A percentile compares a stretch with the other conserved stretches of the same genome.
Conservation (phyloP, 495 filamentous ascomycete genomes). For the Patellaria atrata region DNA sequence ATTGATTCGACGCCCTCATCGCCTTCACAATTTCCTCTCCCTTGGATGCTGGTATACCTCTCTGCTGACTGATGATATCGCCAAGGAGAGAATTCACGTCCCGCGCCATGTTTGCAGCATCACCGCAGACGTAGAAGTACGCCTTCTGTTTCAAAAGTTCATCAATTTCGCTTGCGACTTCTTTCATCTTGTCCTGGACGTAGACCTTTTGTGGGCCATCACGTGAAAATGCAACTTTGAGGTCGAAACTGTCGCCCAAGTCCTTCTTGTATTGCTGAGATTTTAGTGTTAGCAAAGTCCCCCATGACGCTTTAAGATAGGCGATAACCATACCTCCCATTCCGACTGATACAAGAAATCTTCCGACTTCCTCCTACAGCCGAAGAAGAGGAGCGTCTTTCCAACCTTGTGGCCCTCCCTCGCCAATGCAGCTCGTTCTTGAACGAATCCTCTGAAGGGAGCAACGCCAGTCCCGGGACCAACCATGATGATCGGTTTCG, state of each 20-base stretch:
- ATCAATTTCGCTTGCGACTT: slow-evolving; percentile 72
- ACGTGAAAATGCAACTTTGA: slow-evolving; percentile 88
- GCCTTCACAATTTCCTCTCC: slow-evolving; percentile 92
- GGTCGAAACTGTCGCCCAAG: slow-evolving; percentile 72
- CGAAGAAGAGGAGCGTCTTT: slow-evolving; percentile 84
- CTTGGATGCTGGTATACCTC: slow-evolving; percentile 66
- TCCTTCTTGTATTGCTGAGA: slow-evolving; percentile 63
- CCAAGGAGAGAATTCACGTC: slow-evolving; percentile 80
- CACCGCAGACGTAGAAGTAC: slow-evolving; percentile 97
- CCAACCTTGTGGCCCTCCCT: slow-evolving; percentile 74
- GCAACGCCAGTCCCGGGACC: slow-evolving; percentile 95
- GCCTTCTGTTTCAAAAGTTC: slow-evolving; percentile 76
- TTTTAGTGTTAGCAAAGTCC: slow-evolving; percentile 10
- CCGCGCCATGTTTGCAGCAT: slow-evolving; percentile 95
- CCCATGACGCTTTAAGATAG: neutral
- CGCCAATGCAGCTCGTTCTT: slow-evolving; percentile 75
- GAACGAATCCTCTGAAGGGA: slow-evolving; percentile 88
- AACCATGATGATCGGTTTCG: slow-evolving; percentile 88
- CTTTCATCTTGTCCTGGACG: slow-evolving; percentile 83
- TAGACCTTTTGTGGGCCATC: slow-evolving; percentile 81
- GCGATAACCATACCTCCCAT: slow-evolving; percentile 64
- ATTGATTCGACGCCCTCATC: slow-evolving; percentile 84
- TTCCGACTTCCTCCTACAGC: slow-evolving; percentile 69
- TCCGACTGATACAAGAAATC: slow-evolving; percentile 89
- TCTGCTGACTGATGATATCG: slow-evolving; percentile 71